Percentiles rank a stretch among this genome's conserved stretches.
These are phyloP conservation scores for Solanum stenotomum DNA, from an alignment of 257 asterid species.

Conservation along the genomic window DNA sequence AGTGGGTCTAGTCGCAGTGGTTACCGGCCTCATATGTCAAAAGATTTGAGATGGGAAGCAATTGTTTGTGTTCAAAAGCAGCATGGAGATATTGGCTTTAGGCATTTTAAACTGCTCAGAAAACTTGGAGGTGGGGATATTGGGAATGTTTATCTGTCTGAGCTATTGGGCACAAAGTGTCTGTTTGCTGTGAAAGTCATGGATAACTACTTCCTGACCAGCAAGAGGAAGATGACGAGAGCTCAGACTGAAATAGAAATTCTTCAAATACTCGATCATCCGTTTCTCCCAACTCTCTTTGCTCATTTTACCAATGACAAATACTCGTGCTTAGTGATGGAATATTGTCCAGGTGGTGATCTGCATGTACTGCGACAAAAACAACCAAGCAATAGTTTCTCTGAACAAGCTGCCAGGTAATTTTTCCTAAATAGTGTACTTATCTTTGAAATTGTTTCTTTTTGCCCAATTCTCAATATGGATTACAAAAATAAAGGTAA, in stretches of 20 bases:
- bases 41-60: conserved; percentile 83
- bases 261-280: conserved; percentile 78
- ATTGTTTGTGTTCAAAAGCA: conserved; percentile 47
- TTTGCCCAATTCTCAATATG: neutral
- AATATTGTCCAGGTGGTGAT: conserved; percentile 97
- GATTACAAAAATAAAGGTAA: neutral
- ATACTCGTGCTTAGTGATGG: conserved; percentile 78
- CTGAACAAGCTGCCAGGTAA: conserved; percentile 81
- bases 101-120: conserved; percentile 55
- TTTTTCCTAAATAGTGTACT: neutral
- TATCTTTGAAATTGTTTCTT: neutral
- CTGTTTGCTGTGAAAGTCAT: conserved; percentile 75
- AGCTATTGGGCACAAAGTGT: conserved; percentile 56
- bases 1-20: conserved; percentile 62
- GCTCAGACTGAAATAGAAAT: conserved; percentile 84
- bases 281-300: conserved; percentile 78
- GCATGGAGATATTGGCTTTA: conserved; percentile 47
- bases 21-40: conserved; percentile 70
- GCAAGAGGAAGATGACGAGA: conserved; percentile 52
- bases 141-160: conserved; percentile 69
- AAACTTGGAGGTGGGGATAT: conserved; percentile 88
- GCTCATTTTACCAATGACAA: conserved; percentile 64
- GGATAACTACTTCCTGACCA: conserved; percentile 46
- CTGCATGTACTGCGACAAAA: conserved; percentile 93
- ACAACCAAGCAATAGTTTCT: conserved; percentile 75